Conservation (phyloP, 345 rosid species). For the Eucalyptus lansdowneana region DNA sequence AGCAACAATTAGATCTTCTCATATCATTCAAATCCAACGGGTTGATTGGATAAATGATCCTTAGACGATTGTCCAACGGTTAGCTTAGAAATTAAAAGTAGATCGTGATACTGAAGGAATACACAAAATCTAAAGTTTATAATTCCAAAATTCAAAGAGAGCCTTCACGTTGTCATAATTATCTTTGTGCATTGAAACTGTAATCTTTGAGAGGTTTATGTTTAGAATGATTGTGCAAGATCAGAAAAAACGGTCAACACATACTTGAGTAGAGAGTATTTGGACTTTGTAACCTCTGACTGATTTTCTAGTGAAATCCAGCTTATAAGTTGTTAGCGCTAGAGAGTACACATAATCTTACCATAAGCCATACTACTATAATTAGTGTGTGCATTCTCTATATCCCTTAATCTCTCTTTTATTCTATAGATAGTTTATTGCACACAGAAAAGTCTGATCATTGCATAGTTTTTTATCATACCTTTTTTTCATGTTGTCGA, state of each 20-base stretch:
- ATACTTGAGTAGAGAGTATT: neutral
- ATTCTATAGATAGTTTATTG: neutral
- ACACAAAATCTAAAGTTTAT: neutral
- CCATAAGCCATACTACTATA: neutral
- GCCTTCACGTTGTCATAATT: neutral
- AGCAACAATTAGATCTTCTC: no score
- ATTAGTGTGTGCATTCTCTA: neutral
- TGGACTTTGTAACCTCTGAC: no score
- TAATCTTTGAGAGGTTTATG: neutral
- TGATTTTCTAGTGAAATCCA: neutral
- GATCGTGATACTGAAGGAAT: neutral
- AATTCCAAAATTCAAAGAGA: neutral
- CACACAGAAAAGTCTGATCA: no score
- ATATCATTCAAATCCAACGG: neutral
- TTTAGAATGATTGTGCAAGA: no score
- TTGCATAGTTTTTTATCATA: no score
- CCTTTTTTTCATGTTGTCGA: neutral
- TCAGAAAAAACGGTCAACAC: neutral
- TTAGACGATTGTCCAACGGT: neutral
- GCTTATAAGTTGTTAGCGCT: fast-evolving
- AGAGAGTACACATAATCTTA: neutral
- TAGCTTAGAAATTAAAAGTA: neutral
- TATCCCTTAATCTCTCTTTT: neutral
- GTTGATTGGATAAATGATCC: neutral
- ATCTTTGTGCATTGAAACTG: neutral